phyloP scores from a whole-genome alignment of 306 rosid species.

The Fagus sylvatica region DNA sequence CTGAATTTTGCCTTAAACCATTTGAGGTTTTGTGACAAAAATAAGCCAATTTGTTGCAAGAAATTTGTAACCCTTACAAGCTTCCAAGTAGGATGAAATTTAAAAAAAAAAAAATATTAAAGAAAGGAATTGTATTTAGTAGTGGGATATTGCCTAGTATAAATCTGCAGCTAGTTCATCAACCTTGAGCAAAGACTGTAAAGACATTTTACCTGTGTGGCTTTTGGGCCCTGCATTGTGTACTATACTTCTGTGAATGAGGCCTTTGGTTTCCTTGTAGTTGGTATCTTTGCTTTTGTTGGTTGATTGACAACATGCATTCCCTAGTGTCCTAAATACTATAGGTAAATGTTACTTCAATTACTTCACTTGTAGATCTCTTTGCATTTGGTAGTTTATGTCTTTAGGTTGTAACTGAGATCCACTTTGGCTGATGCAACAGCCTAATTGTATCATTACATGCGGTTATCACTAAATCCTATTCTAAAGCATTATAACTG shows the following conservation, averaged over 20 bases:
- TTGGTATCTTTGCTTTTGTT: too few relatives aligned
- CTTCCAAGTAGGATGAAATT: neutral
- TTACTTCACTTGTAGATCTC: neutral
- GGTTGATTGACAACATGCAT: neutral
- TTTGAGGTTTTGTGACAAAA: neutral
- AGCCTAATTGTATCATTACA: conserved; percentile 27
- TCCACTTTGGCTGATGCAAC: conserved; percentile 47
- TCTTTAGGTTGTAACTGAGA: conserved; percentile 21
- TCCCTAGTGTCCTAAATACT: neutral
- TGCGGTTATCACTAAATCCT: conserved; percentile 15
- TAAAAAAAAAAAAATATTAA: too few relatives aligned
- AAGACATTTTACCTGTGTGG: neutral
- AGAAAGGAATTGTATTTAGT: neutral
- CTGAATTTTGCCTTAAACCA: neutral
- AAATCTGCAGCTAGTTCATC: neutral
- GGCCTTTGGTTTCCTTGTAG: too few relatives aligned
- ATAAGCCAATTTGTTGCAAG: neutral
- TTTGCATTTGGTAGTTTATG: neutral
- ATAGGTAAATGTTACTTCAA: neutral
- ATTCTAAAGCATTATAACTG: neutral
- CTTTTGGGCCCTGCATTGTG: neutral
- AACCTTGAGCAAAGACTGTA: neutral
- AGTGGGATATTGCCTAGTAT: neutral
- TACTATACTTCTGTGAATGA: neutral
- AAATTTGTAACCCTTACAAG: neutral